Percentiles rank a stretch among this genome's conserved stretches.
Conservation (phyloP, 2,329 filamentous ascomycete genomes). For the Lanzia echinophila region DNA sequence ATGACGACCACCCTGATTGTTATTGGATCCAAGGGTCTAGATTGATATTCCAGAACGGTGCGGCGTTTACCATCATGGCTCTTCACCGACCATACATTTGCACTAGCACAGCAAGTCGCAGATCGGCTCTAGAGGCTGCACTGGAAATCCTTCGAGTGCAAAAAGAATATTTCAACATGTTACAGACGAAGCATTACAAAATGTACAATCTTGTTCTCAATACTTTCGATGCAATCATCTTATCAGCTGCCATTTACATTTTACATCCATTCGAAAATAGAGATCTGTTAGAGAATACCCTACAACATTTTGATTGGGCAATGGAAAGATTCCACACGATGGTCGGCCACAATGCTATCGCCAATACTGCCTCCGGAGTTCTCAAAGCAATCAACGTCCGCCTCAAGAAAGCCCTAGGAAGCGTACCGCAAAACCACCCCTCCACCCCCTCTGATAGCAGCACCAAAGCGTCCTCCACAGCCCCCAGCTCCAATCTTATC, state of each 20-base stretch:
- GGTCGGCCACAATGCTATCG: slow-evolving; percentile 46
- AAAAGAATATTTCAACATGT: slow-evolving; percentile 41
- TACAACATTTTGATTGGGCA: slow-evolving; percentile 54
- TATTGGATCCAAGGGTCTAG: slow-evolving; percentile 46
- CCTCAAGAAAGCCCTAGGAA: slow-evolving; percentile 39
- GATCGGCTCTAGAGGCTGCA: slow-evolving; percentile 49
- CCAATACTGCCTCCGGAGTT: slow-evolving; percentile 47
- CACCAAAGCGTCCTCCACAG: slow-evolving; percentile 12
- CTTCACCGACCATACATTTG: slow-evolving; percentile 58
- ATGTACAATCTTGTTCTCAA: slow-evolving; percentile 53
- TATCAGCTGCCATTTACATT: slow-evolving; percentile 55
- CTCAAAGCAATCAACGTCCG: slow-evolving; percentile 48
- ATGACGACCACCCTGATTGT: slow-evolving; percentile 47
- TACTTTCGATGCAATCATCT: slow-evolving; percentile 57
- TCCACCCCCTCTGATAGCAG: slow-evolving; percentile 5
- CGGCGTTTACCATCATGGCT: slow-evolving; percentile 49
- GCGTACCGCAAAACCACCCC: background rate
- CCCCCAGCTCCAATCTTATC: slow-evolving; percentile 1
- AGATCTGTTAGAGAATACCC: slow-evolving; percentile 40
- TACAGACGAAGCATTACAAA: slow-evolving; percentile 46
- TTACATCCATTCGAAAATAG: slow-evolving; percentile 50
- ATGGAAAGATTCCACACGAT: slow-evolving; percentile 53
- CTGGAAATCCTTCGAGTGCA: slow-evolving; percentile 50
- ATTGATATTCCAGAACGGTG: slow-evolving; percentile 41
- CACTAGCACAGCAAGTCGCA: slow-evolving; percentile 46